Evolutionary conservation across 257 asterid species (phyloP).

Genomic region (Lycium ferocissimum): DNA sequence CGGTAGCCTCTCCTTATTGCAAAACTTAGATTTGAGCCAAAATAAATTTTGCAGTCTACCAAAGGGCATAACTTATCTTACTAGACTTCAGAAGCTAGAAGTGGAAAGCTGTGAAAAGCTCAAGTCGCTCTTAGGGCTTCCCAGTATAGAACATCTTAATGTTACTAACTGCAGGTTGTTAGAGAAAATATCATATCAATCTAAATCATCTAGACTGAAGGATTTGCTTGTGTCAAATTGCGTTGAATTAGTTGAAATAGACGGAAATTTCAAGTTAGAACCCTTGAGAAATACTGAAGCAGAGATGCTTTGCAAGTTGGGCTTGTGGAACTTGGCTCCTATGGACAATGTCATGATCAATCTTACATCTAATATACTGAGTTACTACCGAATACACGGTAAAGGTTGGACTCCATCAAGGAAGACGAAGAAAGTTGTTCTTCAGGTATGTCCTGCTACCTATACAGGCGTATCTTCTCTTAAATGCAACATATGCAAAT

Average conservation of each 20-base stretch:
- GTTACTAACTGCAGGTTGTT: slow-evolving; percentile 31
- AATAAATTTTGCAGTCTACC: slow-evolving; percentile 33
- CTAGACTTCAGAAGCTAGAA: slow-evolving; percentile 30
- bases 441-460: slow-evolving; percentile 31
- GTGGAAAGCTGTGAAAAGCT: slow-evolving; percentile 33
- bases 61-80: slow-evolving; percentile 27
- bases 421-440: slow-evolving; percentile 26
- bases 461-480: not conserved
- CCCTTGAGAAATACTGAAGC: slow-evolving; percentile 15
- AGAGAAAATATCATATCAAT: slow-evolving; percentile 31
- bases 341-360: slow-evolving; percentile 20
- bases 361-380: slow-evolving; percentile 16
- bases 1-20: slow-evolving; percentile 32
- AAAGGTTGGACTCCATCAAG: slow-evolving; percentile 28
- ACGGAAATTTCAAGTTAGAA: slow-evolving; percentile 34
- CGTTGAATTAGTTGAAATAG: slow-evolving; percentile 18
- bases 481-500: too few relatives aligned
- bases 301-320: not conserved
- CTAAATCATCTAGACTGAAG: slow-evolving; percentile 7
- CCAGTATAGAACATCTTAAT: slow-evolving; percentile 31
- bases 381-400: not conserved
- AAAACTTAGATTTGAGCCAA: slow-evolving; percentile 31
- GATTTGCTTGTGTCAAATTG: slow-evolving; percentile 18
- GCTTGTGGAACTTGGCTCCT: slow-evolving; percentile 22
- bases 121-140: slow-evolving; percentile 27